These are phyloP conservation scores for Paramecium sexaurelia DNA, from an alignment of 73 alveolate species.

Conservation along the genomic window DNA sequence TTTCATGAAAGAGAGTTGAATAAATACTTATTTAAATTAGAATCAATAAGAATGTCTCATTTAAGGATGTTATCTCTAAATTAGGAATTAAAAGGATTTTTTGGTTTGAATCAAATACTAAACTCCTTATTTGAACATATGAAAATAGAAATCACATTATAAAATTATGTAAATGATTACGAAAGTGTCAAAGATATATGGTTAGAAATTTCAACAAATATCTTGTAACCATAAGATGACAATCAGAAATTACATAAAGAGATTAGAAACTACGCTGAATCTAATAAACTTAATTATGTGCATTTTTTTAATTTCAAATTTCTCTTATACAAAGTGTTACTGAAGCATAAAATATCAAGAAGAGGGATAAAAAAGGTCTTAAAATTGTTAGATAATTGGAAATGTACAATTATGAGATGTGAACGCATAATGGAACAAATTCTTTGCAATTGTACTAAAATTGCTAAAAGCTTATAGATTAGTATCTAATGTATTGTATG, in stretches of 20 bases:
- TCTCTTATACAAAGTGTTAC: not conserved
- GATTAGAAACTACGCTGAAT: not conserved
- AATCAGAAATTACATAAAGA: not conserved
- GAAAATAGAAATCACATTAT: not conserved
- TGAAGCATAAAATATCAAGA: not conserved
- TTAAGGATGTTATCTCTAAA: not conserved
- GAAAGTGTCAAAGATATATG: not conserved
- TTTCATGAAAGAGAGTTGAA: not conserved
- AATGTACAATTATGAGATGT: not conserved
- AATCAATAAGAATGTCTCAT: not conserved
- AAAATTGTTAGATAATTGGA: not conserved
- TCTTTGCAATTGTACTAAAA: not conserved
- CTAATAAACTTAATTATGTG: constrained; percentile 7
- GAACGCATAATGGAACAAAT: not conserved
- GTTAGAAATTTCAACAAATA: not conserved
- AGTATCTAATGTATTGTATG: constrained; percentile 2
- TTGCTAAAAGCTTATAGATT: constrained; percentile 1
- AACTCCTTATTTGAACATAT: not conserved
- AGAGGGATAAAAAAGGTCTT: constrained; percentile 17
- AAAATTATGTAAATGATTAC: not conserved
- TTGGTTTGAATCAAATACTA: not conserved
- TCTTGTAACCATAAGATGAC: constrained; percentile 8
- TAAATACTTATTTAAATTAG: constrained; percentile 10
- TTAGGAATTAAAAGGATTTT: constrained; percentile 16
- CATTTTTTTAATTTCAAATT: not conserved